Evolutionary conservation across 2,329 filamentous ascomycete species (phyloP), one percentile per base, ranked within the genome.

Genomic region (Dactylellina cionopaga): DNA sequence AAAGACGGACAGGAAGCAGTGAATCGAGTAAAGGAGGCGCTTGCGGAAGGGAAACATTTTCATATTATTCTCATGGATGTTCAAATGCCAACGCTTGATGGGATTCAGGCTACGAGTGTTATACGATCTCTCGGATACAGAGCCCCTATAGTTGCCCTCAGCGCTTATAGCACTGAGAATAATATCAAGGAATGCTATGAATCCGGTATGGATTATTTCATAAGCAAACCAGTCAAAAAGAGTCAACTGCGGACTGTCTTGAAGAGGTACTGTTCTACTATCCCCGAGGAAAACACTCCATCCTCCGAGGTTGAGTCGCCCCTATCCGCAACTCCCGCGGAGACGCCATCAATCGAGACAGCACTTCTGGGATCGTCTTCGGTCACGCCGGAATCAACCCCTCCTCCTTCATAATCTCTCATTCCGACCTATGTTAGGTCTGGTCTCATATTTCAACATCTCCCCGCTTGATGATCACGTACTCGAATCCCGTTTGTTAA

Each of bases 51-150:
- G 56, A 84, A 86, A 60, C 85, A 86, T 1, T 96, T 94, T 78
- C 92, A 96, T 76, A 84, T 97, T 24, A 94, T 97, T 74, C 95
- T 96, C 78, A 97, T 96, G 93, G 93, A 97, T 77, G 90, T 96
- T 5, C 92, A 87, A 77, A 97, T 97, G 93, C 93, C 93, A 2
- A 96, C 95, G 74, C 85, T 97, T 11, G 92, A 96, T 78, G 93
- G 93, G 1, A 82, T 97, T 22, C 90, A 96, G 79, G 93, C 90
- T 47, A 96, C 93, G 0, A 86, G 89, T 7, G 83, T 96, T 31
- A 96, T 97, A 76, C 87, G 93, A 5, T 84, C 92, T 79, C 90
- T 94, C 83, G 93, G 93, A 0, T 97, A 95, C 80, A 88, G 86
- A 9, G 90, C 90, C 1, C 93, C 93, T 0, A 96, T 97, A 73